These are phyloP conservation scores for Russula lepida DNA, from an alignment of 768 basidiomycete genomes.

Conservation along the genomic window DNA sequence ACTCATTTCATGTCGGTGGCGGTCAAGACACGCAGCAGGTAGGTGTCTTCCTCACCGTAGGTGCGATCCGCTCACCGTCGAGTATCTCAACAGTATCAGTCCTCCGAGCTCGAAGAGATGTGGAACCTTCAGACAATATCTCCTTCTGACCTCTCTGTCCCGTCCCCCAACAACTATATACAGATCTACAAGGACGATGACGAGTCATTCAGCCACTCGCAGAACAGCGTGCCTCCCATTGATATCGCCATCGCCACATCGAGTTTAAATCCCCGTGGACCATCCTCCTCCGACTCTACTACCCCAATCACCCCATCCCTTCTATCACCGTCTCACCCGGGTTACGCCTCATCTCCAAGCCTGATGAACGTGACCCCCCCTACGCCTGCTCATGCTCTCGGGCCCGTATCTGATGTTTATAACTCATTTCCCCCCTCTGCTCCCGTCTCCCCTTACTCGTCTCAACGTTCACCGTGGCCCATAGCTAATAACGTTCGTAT, in stretches of 20 bases:
- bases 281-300: constrained; percentile 6
- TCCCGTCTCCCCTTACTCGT: constrained; percentile 11
- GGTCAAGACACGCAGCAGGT: constrained; percentile 12
- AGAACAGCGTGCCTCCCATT: constrained; percentile 5
- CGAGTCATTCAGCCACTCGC: background rate
- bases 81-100: background rate
- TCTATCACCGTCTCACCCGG: constrained; percentile 14
- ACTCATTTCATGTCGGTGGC: constrained; percentile 9
- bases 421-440: background rate
- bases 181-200: background rate
- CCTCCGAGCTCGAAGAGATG: background rate
- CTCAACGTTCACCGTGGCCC: background rate
- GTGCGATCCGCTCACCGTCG: background rate
- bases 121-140: background rate
- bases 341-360: constrained; percentile 17
- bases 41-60: background rate
- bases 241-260: constrained; percentile 8
- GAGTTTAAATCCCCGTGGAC: background rate
- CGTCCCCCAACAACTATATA: background rate
- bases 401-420: background rate
- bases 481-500: background rate
- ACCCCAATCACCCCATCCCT: constrained; percentile 16
- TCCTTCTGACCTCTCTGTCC: background rate
- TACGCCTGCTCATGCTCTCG: constrained; percentile 4
- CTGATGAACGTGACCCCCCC: constrained; percentile 7